Base-by-base conservation (phyloP, 2,329 filamentous ascomycete genomes). In the Epicoccum sorghinum region DNA sequence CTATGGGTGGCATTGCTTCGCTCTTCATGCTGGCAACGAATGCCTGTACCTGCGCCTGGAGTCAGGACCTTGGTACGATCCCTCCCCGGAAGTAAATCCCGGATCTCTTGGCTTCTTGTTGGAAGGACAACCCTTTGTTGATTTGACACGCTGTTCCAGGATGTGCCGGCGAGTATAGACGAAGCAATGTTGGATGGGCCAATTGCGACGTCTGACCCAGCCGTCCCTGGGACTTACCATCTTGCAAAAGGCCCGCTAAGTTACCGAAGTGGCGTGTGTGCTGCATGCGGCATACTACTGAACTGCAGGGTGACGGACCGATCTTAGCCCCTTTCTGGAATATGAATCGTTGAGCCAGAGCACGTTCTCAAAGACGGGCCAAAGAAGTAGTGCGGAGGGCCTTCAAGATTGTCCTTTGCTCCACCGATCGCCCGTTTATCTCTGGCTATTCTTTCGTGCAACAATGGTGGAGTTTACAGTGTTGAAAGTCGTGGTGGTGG, bases 401-500 rank as follows among this genome's bases (percentile, higher is more conserved):
- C 25, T 22, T 13, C 33, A 48, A 27, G 10, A n/a, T 45, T 30
- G 8, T 13, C 37, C 35, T 42, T 30, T 33, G 42, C 42, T 45
- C 33, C 43, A 32, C 27, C 33, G 23, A 23, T 48, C 24, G 35
- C 18, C 29, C 42, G 35, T 36, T 22, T 24, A 7, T 27, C 22
- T 44, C 27, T 42, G 12, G 24, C 4, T 4, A 27, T 23, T 7
- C 13, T 7, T 33, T 32, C 29, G 38, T 55, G 33, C 50, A 43
- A 44, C 40, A n/a, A 52, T 58, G 47, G 43, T 29, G 27, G 22
- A 52, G 3, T 24, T 61, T 38, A 30, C 47, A 9, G 43, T 49
- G 4, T 33, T 55, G 29, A 37, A 57, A 38, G 51, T 58, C 14
- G 36, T 57, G 14, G 46, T 62, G 18, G 55, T 59, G 8, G 65